A percentile compares a stretch with the other conserved stretches of the same genome.
These are phyloP conservation scores for Suhomyces anneliseae DNA, from an alignment of 1,139 yeast genomes.

Conservation along the genomic window DNA sequence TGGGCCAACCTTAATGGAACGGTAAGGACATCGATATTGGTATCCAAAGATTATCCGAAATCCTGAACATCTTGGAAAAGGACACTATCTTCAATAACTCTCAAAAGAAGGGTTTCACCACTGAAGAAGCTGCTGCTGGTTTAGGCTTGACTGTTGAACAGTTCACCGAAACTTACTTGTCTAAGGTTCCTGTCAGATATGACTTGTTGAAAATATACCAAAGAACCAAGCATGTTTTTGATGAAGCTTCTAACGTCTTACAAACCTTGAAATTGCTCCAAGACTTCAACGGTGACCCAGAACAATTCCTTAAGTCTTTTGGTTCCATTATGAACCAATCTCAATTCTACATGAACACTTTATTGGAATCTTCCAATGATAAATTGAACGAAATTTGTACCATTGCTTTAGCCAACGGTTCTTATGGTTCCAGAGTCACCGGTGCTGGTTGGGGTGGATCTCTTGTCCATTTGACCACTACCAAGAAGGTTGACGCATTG, in stretches of 20 bases:
- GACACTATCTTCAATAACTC: slow-evolving; percentile 28
- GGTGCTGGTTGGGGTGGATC: slow-evolving; percentile 89
- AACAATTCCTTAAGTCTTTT: slow-evolving; percentile 35
- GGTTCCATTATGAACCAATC: slow-evolving; percentile 63
- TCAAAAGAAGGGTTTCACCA: slow-evolving; percentile 49
- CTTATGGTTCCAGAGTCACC: slow-evolving; percentile 68
- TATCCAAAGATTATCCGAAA: slow-evolving; percentile 35
- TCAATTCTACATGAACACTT: slow-evolving; percentile 50
- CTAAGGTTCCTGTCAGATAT: slow-evolving; percentile 58
- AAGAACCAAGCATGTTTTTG: slow-evolving; percentile 62
- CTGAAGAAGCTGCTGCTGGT: slow-evolving; percentile 48
- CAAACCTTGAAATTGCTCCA: slow-evolving; percentile 45
- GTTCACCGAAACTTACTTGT: slow-evolving; percentile 47
- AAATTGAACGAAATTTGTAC: slow-evolving; percentile 53
- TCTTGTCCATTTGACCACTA: slow-evolving; percentile 60
- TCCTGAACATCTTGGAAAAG: slow-evolving; percentile 44
- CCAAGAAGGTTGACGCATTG: slow-evolving; percentile 45
- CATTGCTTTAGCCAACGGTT: slow-evolving; percentile 56
- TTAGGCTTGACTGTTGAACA: slow-evolving; percentile 46
- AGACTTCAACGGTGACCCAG: slow-evolving; percentile 12
- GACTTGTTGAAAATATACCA: slow-evolving; percentile 55
- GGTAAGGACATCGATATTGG: slow-evolving; percentile 49
- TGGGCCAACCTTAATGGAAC: slow-evolving; percentile 44
- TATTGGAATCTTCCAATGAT: slow-evolving; percentile 56
- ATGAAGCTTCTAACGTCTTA: slow-evolving; percentile 63